These are phyloP conservation scores for Fagopyrum homotropicum DNA, from an alignment of 148 eudicot species.

Conservation along the genomic window DNA sequence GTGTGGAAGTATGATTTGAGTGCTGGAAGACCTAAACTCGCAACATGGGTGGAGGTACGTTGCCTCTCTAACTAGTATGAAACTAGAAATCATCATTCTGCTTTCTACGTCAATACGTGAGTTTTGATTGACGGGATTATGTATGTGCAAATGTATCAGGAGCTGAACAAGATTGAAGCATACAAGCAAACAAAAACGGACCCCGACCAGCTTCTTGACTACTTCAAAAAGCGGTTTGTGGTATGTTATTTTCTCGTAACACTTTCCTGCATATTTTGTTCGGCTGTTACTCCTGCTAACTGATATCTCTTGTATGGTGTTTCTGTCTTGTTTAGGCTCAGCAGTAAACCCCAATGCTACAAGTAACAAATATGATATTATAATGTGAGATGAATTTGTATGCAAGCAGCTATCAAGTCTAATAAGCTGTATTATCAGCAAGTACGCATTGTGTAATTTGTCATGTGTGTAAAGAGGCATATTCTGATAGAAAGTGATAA, in stretches of 20 bases:
- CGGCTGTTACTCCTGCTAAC: not conserved
- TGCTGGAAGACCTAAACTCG: conserved; percentile 35
- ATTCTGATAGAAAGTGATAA: not conserved
- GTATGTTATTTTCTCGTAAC: not conserved
- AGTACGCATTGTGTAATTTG: not conserved
- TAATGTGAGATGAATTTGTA: not conserved
- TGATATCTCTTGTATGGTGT: not conserved
- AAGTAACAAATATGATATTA: not conserved
- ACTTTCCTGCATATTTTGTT: not conserved
- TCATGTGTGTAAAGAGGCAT: not conserved
- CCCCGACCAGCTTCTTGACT: not conserved
- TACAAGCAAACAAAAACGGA: conserved; percentile 29
- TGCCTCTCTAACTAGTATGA: not conserved
- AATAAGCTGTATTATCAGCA: not conserved
- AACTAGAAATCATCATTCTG: not conserved
- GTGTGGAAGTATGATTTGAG: conserved; percentile 35
- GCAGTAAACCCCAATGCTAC: not conserved
- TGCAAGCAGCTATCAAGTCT: not conserved
- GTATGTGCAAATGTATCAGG: conserved; percentile 8
- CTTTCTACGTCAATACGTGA: not conserved
- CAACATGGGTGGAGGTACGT: conserved; percentile 41
- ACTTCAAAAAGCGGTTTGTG: not conserved
- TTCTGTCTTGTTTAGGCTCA: not conserved
- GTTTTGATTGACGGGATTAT: not conserved
- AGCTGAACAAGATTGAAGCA: conserved; percentile 31